A percentile compares a stretch with the other conserved stretches of the same genome.
Evolutionary conservation across 2,329 filamentous ascomycete genomes (phyloP).

Genomic region (Monilinia vaccinii-corymbosi): DNA sequence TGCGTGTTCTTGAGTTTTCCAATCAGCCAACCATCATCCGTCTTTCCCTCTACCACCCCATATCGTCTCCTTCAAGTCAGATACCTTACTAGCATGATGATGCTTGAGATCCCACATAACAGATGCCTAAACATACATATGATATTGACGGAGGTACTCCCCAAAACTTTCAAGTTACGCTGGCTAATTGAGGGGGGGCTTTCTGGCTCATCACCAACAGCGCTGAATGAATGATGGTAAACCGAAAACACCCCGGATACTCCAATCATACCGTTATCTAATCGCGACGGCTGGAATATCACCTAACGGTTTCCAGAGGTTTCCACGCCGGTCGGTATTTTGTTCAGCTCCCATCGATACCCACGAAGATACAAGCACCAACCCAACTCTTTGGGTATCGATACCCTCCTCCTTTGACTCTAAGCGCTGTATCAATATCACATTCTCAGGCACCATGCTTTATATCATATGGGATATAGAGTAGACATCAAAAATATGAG

Average conservation of each 20-base stretch:
- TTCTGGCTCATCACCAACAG: background rate
- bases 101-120: background rate
- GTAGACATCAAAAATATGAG: background rate
- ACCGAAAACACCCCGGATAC: background rate
- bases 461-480: background rate
- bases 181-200: background rate
- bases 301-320: background rate
- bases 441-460: background rate
- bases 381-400: background rate
- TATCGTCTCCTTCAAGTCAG: background rate
- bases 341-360: background rate
- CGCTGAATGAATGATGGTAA: no score
- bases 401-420: background rate
- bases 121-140: background rate
- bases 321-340: background rate
- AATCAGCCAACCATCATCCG: background rate
- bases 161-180: background rate
- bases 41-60: background rate
- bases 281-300: background rate
- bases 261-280: constrained; percentile 1
- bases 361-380: background rate
- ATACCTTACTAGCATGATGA: background rate
- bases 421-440: background rate
- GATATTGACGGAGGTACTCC: background rate
- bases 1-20: background rate